A percentile compares a stretch with the other conserved stretches of the same genome.
These are phyloP conservation scores for Thalassia testudinum DNA, from an alignment of 116 monocot genomes.

Conservation along the genomic window DNA sequence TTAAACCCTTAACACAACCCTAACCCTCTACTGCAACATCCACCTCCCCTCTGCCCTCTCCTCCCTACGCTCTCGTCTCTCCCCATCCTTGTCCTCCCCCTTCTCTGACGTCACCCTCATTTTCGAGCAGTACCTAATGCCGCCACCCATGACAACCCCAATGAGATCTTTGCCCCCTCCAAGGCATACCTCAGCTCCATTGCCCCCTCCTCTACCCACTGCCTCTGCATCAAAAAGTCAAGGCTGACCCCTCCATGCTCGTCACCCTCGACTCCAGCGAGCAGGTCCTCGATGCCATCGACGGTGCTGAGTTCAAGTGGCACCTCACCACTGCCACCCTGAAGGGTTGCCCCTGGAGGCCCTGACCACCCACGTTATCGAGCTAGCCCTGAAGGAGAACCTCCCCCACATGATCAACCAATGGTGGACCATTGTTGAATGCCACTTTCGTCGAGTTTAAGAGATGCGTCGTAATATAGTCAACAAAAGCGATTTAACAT, in stretches of 20 bases:
- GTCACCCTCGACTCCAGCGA: constrained; percentile 1
- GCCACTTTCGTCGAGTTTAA: too few species aligned
- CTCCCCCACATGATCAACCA: not conserved
- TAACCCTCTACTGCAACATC: constrained; percentile 1
- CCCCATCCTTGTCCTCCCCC: constrained; percentile 1
- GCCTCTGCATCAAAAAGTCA: not conserved
- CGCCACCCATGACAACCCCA: not conserved
- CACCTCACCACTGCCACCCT: not conserved
- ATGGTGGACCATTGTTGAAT: not conserved
- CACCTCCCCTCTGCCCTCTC: not conserved
- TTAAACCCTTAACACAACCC: too few species aligned
- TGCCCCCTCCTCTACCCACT: not conserved
- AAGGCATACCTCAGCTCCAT: constrained; percentile 3
- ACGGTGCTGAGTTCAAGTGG: not conserved
- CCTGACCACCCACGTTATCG: not conserved
- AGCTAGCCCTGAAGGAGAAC: not conserved
- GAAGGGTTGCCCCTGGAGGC: too few species aligned
- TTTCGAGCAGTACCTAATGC: constrained; percentile 8
- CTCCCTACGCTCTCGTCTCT: not conserved
- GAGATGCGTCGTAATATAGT: too few species aligned
- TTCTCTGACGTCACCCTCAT: constrained; percentile 4
- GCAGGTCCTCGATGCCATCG: constrained; percentile 1
- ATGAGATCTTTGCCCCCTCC: constrained; percentile 2
- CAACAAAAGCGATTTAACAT: too few species aligned
- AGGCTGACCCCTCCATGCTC: not conserved